Conservation (phyloP, 805 yeast species). For the Zygosaccharomyces rouxii region DNA sequence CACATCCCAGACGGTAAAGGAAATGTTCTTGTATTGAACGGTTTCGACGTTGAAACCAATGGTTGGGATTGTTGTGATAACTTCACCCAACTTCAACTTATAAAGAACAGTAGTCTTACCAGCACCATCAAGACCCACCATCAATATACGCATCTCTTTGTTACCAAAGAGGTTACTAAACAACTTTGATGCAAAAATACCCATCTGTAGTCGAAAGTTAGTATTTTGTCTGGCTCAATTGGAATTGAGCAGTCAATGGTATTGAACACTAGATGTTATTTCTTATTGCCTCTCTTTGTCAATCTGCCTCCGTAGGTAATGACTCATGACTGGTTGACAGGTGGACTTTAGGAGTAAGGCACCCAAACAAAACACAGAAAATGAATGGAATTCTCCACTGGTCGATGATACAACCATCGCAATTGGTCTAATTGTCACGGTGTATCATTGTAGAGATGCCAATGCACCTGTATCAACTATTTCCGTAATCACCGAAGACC, state of each 20-base stretch:
- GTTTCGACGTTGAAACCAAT: slow-evolving; percentile 97
- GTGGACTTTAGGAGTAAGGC: neutral
- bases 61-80: slow-evolving; percentile 93
- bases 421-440: neutral
- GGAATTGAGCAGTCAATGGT: neutral
- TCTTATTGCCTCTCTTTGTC: slow-evolving; percentile 2
- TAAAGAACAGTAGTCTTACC: slow-evolving; percentile 97
- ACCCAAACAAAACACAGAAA: neutral
- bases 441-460: neutral
- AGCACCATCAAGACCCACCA: slow-evolving; percentile 98
- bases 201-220: slow-evolving; percentile 51
- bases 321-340: neutral
- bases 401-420: neutral
- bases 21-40: slow-evolving; percentile 93
- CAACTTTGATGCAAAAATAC: slow-evolving; percentile 90
- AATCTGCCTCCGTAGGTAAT: neutral
- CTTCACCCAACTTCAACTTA: slow-evolving; percentile 92
- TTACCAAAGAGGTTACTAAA: slow-evolving; percentile 94
- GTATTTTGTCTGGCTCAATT: neutral
- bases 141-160: slow-evolving; percentile 95
- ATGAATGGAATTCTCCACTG: neutral
- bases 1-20: slow-evolving; percentile 98
- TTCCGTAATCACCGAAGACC: neutral
- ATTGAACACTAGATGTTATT: no score
- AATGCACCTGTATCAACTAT: neutral